Conservation (phyloP, 1,284 basidiomycete genomes). For the Rhodofomes roseus region DNA sequence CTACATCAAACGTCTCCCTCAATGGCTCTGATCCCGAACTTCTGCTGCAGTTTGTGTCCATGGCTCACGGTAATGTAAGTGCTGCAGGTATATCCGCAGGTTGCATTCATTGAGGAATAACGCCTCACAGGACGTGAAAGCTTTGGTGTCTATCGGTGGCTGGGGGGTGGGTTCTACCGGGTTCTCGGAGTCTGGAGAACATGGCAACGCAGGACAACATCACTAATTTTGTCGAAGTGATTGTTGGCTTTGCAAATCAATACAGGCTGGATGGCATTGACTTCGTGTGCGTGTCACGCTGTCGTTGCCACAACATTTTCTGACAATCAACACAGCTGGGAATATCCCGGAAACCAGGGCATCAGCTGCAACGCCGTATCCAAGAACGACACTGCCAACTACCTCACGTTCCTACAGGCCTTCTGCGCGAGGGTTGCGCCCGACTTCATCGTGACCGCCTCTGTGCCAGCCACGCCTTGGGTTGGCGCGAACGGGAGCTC, state of each 20-base stretch:
- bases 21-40: conserved; percentile 19
- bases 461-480: conserved; percentile 70
- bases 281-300: conserved; percentile 55
- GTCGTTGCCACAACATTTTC: too few species aligned
- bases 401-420: conserved; percentile 72
- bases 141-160: conserved; percentile 76
- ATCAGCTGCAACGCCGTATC: conserved; percentile 71
- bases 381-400: conserved; percentile 64
- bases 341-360: conserved; percentile 73
- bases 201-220: conserved; percentile 57
- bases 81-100: not conserved
- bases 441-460: conserved; percentile 71
- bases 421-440: conserved; percentile 55
- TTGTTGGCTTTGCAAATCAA: conserved; percentile 51
- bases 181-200: conserved; percentile 72
- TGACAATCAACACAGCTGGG: conserved; percentile 61
- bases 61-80: conserved; percentile 27
- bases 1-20: conserved; percentile 20
- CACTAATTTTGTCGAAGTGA: conserved; percentile 64
- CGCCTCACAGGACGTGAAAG: conserved; percentile 50
- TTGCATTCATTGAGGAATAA: not conserved
- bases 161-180: conserved; percentile 74
- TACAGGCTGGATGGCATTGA: conserved; percentile 79
- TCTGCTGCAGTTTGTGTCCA: conserved; percentile 26
- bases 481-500: conserved; percentile 53